Percentiles rank a stretch among this genome's conserved stretches.
Conservation (phyloP, 2,329 filamentous ascomycete species). For the Neophaeococcomyces mojaviensis region DNA sequence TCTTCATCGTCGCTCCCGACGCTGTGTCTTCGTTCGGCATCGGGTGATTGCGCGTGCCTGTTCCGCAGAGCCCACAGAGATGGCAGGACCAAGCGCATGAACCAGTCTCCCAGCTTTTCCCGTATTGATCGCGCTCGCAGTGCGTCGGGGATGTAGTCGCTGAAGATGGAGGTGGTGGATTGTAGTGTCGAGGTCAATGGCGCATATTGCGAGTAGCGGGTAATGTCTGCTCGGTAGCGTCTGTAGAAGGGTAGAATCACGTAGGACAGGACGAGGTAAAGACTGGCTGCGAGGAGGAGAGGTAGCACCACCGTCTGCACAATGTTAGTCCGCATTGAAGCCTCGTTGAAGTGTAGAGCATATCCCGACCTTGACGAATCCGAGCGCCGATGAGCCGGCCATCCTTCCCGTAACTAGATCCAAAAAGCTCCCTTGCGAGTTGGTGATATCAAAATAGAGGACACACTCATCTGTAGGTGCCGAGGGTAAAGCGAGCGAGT, state of each 20-base stretch:
- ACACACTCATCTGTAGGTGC: too few relatives aligned
- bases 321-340: neutral
- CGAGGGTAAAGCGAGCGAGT: too few relatives aligned
- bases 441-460: too few relatives aligned
- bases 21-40: slow-evolving; percentile 30
- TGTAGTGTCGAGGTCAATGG: slow-evolving; percentile 37
- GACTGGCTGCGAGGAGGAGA: slow-evolving; percentile 59
- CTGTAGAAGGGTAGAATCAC: slow-evolving; percentile 62
- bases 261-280: slow-evolving; percentile 61
- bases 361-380: slow-evolving; percentile 3
- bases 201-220: slow-evolving; percentile 56
- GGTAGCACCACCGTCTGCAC: slow-evolving; percentile 39
- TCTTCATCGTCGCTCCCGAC: slow-evolving; percentile 40
- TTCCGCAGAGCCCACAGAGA: slow-evolving; percentile 33
- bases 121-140: slow-evolving; percentile 27
- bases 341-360: neutral
- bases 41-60: slow-evolving; percentile 32
- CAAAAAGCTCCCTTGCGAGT: too few relatives aligned
- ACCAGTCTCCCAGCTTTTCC: slow-evolving; percentile 33
- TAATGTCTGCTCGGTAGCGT: slow-evolving; percentile 47
- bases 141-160: slow-evolving; percentile 18
- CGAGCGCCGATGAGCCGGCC: neutral
- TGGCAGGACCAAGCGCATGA: slow-evolving; percentile 39
- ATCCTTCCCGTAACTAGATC: too few relatives aligned
- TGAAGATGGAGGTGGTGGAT: slow-evolving; percentile 43